Conservation (phyloP, 176 grass and related monocot genomes). For the Neostapfia colusana region DNA sequence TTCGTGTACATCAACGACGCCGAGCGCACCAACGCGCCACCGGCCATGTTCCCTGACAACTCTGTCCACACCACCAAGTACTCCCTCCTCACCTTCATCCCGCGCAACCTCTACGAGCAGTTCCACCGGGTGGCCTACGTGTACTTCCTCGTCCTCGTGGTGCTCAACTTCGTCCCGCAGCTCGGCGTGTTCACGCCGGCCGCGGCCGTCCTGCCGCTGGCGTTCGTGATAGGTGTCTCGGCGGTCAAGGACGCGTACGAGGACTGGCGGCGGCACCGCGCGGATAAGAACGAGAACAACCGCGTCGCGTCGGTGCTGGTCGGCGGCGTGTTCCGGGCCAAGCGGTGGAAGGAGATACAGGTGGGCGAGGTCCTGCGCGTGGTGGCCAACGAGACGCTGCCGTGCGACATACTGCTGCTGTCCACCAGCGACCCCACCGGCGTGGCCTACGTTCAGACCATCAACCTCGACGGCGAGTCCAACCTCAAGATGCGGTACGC, state of each 20-base stretch:
- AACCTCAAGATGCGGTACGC: slow-evolving; percentile 94
- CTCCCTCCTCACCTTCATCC: slow-evolving; percentile 74
- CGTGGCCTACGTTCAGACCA: slow-evolving; percentile 88
- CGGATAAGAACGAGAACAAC: slow-evolving; percentile 79
- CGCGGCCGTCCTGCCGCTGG: slow-evolving; percentile 64
- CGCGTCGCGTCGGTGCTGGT: slow-evolving; percentile 43
- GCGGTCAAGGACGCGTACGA: slow-evolving; percentile 94
- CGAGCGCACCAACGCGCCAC: slow-evolving; percentile 45
- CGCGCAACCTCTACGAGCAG: slow-evolving; percentile 94
- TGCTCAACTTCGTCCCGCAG: slow-evolving; percentile 80
- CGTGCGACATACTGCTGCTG: slow-evolving; percentile 93
- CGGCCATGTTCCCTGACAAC: slow-evolving; percentile 56
- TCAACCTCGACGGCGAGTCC: slow-evolving; percentile 97
- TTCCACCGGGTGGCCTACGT: slow-evolving; percentile 87
- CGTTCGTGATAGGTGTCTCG: slow-evolving; percentile 76
- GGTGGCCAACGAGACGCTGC: slow-evolving; percentile 62
- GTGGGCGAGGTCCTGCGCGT: slow-evolving; percentile 70
- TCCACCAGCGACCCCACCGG: slow-evolving; percentile 88
- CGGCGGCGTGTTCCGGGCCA: slow-evolving; percentile 57
- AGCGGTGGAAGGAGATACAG: slow-evolving; percentile 68
- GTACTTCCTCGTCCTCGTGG: slow-evolving; percentile 73
- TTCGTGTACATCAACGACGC: slow-evolving; percentile 90
- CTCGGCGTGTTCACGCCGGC: slow-evolving; percentile 61
- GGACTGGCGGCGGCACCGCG: slow-evolving; percentile 85
- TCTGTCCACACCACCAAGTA: slow-evolving; percentile 77